A percentile compares a stretch with the other conserved stretches of the same genome.
These are phyloP conservation scores for Teratosphaeria nubilosa DNA, from an alignment of 2,329 filamentous ascomycete species.

Conservation along the genomic window DNA sequence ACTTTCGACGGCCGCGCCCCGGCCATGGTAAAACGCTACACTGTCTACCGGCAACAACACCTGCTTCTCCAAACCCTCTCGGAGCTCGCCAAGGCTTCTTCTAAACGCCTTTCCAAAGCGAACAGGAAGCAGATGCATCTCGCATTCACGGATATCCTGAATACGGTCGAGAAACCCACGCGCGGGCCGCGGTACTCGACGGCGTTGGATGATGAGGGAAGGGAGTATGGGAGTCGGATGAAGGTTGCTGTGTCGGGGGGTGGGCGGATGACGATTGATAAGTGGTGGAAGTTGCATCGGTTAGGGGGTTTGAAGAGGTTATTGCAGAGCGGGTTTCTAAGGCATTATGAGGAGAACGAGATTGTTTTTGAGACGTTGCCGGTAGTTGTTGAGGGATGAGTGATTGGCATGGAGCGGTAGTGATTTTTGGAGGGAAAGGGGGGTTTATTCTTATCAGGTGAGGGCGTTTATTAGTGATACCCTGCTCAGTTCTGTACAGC, in stretches of 20 bases:
- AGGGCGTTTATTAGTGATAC: too few species aligned
- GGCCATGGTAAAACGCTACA: constrained; percentile 52
- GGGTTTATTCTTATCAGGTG: too few species aligned
- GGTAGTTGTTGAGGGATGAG: constrained; percentile 21
- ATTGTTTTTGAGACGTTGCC: constrained; percentile 52
- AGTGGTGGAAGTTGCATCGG: constrained; percentile 64
- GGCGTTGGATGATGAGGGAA: constrained; percentile 51
- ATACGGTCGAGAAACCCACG: constrained; percentile 55
- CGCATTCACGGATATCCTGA: constrained; percentile 56
- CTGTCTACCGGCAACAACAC: constrained; percentile 54
- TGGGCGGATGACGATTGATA: constrained; percentile 54
- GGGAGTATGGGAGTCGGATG: constrained; percentile 52
- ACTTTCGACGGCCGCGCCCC: constrained; percentile 33
- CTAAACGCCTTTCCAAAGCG: constrained; percentile 54
- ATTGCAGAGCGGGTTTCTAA: constrained; percentile 51
- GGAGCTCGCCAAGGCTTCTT: constrained; percentile 49
- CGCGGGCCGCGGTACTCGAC: constrained; percentile 57
- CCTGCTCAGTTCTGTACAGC: too few species aligned
- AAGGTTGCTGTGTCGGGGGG: constrained; percentile 49
- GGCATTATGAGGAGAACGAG: constrained; percentile 53
- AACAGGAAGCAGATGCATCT: constrained; percentile 57
- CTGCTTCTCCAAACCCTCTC: constrained; percentile 51
- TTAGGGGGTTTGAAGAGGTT: constrained; percentile 51
- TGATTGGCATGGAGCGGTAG: not conserved
- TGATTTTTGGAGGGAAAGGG: too few species aligned